These are phyloP conservation scores for Rhizophora mangle DNA, from an alignment of 345 rosid genomes.

Conservation along the genomic window DNA sequence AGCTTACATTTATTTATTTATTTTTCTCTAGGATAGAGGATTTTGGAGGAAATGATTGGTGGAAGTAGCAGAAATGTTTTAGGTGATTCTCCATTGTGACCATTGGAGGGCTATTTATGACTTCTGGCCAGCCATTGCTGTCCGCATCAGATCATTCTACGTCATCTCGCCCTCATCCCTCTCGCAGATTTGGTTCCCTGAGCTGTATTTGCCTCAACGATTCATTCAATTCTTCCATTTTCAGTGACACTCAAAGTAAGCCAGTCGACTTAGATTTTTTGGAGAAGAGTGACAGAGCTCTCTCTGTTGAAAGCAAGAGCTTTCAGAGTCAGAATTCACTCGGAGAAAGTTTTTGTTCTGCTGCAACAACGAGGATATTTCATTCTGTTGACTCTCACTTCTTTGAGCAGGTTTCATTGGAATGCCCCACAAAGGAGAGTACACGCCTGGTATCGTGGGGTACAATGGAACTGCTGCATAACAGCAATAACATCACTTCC, in stretches of 20 bases:
- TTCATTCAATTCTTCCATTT: slow-evolving; percentile 26
- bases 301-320: slow-evolving; percentile 13
- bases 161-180: slow-evolving; percentile 6
- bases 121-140: slow-evolving; percentile 47
- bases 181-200: slow-evolving; percentile 26
- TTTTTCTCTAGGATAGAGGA: not conserved
- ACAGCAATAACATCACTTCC: slow-evolving; percentile 24
- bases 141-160: slow-evolving; percentile 34
- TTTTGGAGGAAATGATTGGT: not conserved
- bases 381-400: slow-evolving; percentile 34
- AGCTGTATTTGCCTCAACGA: slow-evolving; percentile 29
- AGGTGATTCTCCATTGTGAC: slow-evolving; percentile 38
- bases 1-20: not conserved
- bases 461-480: slow-evolving; percentile 53
- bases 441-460: slow-evolving; percentile 44
- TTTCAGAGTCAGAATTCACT: slow-evolving; percentile 5
- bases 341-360: slow-evolving; percentile 13
- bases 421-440: slow-evolving; percentile 46
- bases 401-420: slow-evolving; percentile 42
- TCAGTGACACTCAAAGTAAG: slow-evolving; percentile 24
- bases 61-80: slow-evolving; percentile 7
- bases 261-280: slow-evolving; percentile 8
- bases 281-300: slow-evolving; percentile 11
- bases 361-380: slow-evolving; percentile 18
- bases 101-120: slow-evolving; percentile 54